Base-by-base conservation (phyloP, 2,329 filamentous ascomycete species). In the Chaetomium strumarium region DNA sequence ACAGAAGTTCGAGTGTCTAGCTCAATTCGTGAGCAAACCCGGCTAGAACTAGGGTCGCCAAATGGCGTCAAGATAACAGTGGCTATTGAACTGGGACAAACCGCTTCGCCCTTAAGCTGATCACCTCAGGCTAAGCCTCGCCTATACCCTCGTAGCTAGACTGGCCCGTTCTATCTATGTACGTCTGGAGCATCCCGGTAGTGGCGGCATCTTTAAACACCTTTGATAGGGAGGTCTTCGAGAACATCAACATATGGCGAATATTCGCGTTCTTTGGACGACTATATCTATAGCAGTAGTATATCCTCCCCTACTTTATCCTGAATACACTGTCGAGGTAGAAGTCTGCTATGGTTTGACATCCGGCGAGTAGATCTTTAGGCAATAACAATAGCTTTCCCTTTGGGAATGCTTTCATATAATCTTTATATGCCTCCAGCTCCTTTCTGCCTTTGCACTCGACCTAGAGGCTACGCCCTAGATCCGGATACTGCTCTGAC, bases 281-380 rank as follows among this genome's bases (percentile, higher is more conserved):
- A 36, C 48, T 31, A 33, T 50, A 50, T 17, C 16, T 17, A 37
- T 50, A 50, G 29, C 16, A 37, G 40, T 50, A 17, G 30, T 44
- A 44, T 13, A 30, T 44, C 38, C 29, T 50, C 33, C 40, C 48
- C 48, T 31, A 50, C 39, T 50, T 50, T 31, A 50, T 50, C 20
- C 17, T 50, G 31, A 50, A 50, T 30, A 50, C 40, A 36, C 48
- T 42, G 19, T 50, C 48, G 48, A 50, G 38, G 16, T 50, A 9
- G 48, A 50, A 44, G 31, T 44, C 31, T 29, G 16, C 48, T 43
- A 17, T 24, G 30, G 48, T 43, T 37, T 42, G 9, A 43, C 31
- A 50, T n/a, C 31, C 33, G 38, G 31, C 31, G 11, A 50, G 31
- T 8, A 50, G 40, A 20, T 10, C 14, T 19, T 29, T 10, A 37